phyloP scores from a whole-genome alignment of 805 yeast genomes.

The Maudiozyma barnettii region DNA sequence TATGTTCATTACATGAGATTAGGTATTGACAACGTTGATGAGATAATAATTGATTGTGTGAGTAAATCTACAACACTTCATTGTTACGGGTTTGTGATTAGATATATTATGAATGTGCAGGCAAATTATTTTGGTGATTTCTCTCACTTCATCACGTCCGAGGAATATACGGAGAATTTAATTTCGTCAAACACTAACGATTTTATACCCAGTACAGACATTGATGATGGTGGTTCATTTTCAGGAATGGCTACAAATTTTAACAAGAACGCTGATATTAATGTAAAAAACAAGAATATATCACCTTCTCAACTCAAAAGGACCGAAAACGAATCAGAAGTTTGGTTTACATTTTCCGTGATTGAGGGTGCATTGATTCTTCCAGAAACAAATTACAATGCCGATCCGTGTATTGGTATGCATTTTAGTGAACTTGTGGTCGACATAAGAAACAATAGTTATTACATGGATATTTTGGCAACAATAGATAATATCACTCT shows the following conservation, averaged over 20 bases:
- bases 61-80: conserved; percentile 62
- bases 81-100: conserved; percentile 69
- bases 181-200: neutral
- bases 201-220: neutral
- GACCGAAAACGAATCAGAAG: conserved; percentile 66
- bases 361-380: conserved; percentile 60
- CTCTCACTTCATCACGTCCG: conserved; percentile 74
- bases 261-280: neutral
- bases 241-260: neutral
- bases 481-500: conserved; percentile 29
- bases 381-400: conserved; percentile 65
- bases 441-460: conserved; percentile 80
- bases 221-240: neutral
- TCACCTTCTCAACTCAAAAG: conserved; percentile 29
- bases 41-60: conserved; percentile 51
- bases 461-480: conserved; percentile 86
- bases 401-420: conserved; percentile 50
- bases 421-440: conserved; percentile 57
- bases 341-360: conserved; percentile 61
- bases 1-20: conserved; percentile 51
- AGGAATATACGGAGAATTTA: conserved; percentile 49
- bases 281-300: neutral
- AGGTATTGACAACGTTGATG: conserved; percentile 61
- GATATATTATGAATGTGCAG: conserved; percentile 62
- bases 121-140: conserved; percentile 89